Conservation (phyloP, 1,284 basidiomycete genomes). For the Phellinidium pouzarii region DNA sequence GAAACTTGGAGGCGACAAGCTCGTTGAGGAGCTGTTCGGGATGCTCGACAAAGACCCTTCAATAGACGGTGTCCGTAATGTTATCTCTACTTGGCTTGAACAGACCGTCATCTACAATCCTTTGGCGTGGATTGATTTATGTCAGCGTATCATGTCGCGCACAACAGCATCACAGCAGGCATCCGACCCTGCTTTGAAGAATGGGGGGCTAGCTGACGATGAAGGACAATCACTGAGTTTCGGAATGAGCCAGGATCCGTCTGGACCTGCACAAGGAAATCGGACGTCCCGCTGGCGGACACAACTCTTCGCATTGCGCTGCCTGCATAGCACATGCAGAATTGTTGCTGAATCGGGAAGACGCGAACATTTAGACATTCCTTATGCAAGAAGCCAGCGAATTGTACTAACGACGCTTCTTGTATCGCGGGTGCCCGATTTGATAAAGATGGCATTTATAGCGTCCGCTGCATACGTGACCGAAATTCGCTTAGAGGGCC, state of each 20-base stretch:
- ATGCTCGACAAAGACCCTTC: slow-evolving; percentile 92
- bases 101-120: slow-evolving; percentile 93
- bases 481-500: slow-evolving; percentile 90
- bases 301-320: slow-evolving; percentile 90
- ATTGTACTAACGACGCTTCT: slow-evolving; percentile 50
- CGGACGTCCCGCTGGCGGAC: slow-evolving; percentile 90
- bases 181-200: slow-evolving; percentile 47
- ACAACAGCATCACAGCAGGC: slow-evolving; percentile 78
- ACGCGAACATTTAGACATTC: slow-evolving; percentile 76
- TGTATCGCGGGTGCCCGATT: slow-evolving; percentile 79
- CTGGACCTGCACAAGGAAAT: slow-evolving; percentile 32
- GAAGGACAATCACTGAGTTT: slow-evolving; percentile 85
- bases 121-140: slow-evolving; percentile 96
- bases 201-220: slow-evolving; percentile 63
- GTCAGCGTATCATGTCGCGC: slow-evolving; percentile 91
- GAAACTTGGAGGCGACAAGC: slow-evolving; percentile 84
- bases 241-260: slow-evolving; percentile 37
- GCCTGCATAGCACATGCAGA: slow-evolving; percentile 84
- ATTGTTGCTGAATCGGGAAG: slow-evolving; percentile 70
- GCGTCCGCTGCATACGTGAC: slow-evolving; percentile 94
- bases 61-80: slow-evolving; percentile 90
- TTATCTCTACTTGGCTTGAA: slow-evolving; percentile 92
- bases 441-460: slow-evolving; percentile 97
- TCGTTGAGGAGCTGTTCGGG: slow-evolving; percentile 92
- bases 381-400: slow-evolving; percentile 48